Evolutionary conservation across 2,329 filamentous ascomycete genomes (phyloP), one percentile per base, ranked within the genome.

Genomic region (Phyllosticta paracitricarpa): DNA sequence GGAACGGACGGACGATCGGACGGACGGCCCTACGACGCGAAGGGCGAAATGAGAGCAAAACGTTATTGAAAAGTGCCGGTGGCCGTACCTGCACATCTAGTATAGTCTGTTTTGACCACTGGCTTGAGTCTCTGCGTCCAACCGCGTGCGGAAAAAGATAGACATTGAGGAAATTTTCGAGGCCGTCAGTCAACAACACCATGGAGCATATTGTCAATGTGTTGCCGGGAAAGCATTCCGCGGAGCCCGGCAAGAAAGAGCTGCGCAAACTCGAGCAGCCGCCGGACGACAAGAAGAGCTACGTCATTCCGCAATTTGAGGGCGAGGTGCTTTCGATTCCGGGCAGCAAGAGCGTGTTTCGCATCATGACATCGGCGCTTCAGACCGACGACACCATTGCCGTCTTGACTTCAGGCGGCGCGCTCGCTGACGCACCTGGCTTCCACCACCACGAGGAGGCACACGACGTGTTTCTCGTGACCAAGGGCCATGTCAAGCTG

Each of bases 391-490:
- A 77, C 9, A 69, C 75, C 26, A 80, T 81, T 66, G 75, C 78
- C 4, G 76, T 81, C 26, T 80, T 81, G 64, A 70, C 73, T 3
- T 79, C 76, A 52, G 78, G 77, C 6, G 78, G 77, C 0, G 75
- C 76, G 1, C 68, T 76, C 1, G 71, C 73, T 0, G 75, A 75
- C 48, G 75, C 76, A 0, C 75, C 76, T 1, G 80, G 80, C 0
- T 82, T 82, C 63, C 81, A 83, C 68, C 81, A 76, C 64, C 81
- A 83, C 63, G 73, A 77, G 28, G 75, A 82, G 59, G 79, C 81
- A 0, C 81, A 82, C 63, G 81, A 82, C 64, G 76, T 82, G 9
- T 83, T 82, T 64, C 70, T 82, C 2, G 76, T 79, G 5, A 76
- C 80, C 2, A 82, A 84, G 67, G 82, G 82, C 0, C 78, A 69